phyloP scores from a whole-genome alignment of 805 yeast species.

The Ascoidea tarda region DNA sequence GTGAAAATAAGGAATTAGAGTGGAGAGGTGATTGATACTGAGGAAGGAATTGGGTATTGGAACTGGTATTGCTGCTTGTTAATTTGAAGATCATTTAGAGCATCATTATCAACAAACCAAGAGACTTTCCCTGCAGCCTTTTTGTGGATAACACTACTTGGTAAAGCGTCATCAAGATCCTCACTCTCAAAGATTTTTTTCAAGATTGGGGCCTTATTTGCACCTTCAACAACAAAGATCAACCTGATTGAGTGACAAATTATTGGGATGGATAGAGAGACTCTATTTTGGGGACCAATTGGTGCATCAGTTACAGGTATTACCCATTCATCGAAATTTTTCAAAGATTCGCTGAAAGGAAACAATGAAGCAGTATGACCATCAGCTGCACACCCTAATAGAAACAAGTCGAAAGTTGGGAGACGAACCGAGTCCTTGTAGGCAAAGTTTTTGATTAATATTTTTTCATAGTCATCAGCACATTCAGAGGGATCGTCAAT shows the following conservation, averaged over 20 bases:
- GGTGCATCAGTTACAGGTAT: conserved; percentile 90
- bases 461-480: conserved; percentile 87
- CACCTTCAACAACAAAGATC: conserved; percentile 92
- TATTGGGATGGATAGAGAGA: conserved; percentile 86
- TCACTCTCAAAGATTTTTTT: conserved; percentile 80
- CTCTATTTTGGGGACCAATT: conserved; percentile 70
- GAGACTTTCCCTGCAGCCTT: conserved; percentile 93
- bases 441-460: conserved; percentile 80
- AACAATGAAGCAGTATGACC: conserved; percentile 96
- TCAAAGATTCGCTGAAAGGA: conserved; percentile 78
- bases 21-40: no score
- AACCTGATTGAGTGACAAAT: conserved; percentile 88
- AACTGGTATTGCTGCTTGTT: conserved; percentile 10
- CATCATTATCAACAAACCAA: conserved; percentile 96
- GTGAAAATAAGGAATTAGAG: no score
- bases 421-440: conserved; percentile 91
- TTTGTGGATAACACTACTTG: conserved; percentile 86
- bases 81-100: conserved; percentile 57
- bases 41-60: not conserved
- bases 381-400: conserved; percentile 97
- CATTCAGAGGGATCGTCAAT: conserved; percentile 79
- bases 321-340: conserved; percentile 92
- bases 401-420: conserved; percentile 84
- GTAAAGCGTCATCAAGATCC: conserved; percentile 82
- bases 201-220: conserved; percentile 85